A percentile compares a stretch with the other conserved stretches of the same genome.
Evolutionary conservation across 2,329 filamentous ascomycete species (phyloP).

Genomic region (Colletotrichum costaricense): DNA sequence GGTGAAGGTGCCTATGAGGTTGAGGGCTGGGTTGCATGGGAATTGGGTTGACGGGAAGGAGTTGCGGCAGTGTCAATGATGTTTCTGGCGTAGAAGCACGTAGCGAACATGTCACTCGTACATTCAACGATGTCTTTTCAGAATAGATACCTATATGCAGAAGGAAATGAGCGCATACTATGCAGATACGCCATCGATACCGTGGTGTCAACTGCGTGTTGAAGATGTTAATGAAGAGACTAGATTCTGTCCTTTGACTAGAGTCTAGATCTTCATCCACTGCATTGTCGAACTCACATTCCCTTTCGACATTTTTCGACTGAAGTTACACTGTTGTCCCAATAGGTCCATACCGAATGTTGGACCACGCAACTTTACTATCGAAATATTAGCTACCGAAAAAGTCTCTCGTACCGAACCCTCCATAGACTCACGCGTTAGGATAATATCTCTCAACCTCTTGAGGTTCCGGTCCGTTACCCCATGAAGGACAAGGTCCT

Average conservation of each 20-base stretch:
- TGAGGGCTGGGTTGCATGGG: slow-evolving; percentile 16
- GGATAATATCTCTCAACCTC: no score
- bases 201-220: no score
- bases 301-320: not conserved
- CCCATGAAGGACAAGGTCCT: slow-evolving; percentile 6
- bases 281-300: not conserved
- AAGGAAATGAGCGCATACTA: not conserved
- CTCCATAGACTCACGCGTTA: no score
- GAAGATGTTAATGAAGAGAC: no score
- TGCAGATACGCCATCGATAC: no score
- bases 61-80: not conserved
- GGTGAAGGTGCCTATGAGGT: slow-evolving; percentile 18
- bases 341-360: slow-evolving; percentile 60
- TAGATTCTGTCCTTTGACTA: no score
- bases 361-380: slow-evolving; percentile 57
- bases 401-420: no score
- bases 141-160: not conserved
- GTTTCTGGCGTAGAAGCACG: not conserved
- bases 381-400: not conserved
- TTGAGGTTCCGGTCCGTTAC: not conserved
- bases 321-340: slow-evolving; percentile 48
- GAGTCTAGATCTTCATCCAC: not conserved
- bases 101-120: not conserved
- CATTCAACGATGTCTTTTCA: not conserved
- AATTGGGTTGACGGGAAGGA: slow-evolving; percentile 30